Conservation (phyloP, 257 asterid genomes). For the Penstemon barbatus region DNA sequence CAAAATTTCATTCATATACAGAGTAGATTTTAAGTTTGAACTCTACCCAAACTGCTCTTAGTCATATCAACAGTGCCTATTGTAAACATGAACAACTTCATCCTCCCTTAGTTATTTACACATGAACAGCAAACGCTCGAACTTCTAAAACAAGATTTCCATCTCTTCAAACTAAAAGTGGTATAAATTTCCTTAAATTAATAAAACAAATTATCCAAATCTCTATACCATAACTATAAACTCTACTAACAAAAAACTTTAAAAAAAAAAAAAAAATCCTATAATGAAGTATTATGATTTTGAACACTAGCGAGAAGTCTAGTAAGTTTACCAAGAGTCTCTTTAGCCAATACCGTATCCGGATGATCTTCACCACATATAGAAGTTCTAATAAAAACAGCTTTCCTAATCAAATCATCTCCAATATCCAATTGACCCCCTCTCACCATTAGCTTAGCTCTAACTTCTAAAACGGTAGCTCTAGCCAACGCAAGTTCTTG, state of each 20-base stretch:
- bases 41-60: too few relatives aligned
- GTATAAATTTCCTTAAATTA: constrained; percentile 23
- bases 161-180: not conserved
- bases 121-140: not conserved
- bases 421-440: constrained; percentile 87
- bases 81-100: too few relatives aligned
- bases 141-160: not conserved
- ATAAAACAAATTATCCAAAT: constrained; percentile 32
- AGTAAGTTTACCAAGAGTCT: constrained; percentile 79
- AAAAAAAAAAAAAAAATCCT: constrained; percentile 28
- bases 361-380: constrained; percentile 92
- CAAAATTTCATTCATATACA: too few relatives aligned
- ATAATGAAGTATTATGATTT: constrained; percentile 54
- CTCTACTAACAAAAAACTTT: constrained; percentile 24
- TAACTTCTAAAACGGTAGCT: constrained; percentile 78
- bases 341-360: constrained; percentile 81
- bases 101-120: not conserved
- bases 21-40: too few relatives aligned
- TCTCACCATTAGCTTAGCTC: constrained; percentile 89
- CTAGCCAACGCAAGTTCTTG: constrained; percentile 87
- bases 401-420: constrained; percentile 84
- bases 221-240: constrained; percentile 32
- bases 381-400: constrained; percentile 77
- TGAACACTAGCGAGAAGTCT: constrained; percentile 74
- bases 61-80: too few relatives aligned